Conservation (phyloP, 2,329 filamentous ascomycete species). For the Beauveria medogensis region DNA sequence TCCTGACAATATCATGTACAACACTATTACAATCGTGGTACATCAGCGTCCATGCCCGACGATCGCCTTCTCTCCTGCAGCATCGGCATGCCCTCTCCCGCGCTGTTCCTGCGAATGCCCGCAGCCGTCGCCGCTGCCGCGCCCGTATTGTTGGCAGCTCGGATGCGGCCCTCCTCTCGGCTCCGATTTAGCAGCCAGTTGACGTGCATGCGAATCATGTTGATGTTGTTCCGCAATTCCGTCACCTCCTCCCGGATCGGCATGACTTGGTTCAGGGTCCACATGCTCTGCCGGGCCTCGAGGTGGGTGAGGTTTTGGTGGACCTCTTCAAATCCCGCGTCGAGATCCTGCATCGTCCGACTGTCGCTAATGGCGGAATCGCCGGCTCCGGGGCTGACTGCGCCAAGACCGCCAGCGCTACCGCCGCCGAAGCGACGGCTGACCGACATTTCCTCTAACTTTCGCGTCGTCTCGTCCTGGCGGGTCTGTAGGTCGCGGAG, state of each 20-base stretch:
- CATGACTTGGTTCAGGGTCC: constrained; percentile 53
- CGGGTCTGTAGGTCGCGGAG: constrained; percentile 27
- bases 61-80: constrained; percentile 30
- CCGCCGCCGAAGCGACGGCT: constrained; percentile 15
- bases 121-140: constrained; percentile 15
- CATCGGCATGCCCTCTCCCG: constrained; percentile 19
- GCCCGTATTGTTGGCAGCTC: constrained; percentile 29
- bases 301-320: constrained; percentile 49
- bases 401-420: too few relatives aligned
- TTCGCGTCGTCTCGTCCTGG: constrained; percentile 26
- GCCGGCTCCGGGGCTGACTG: neutral
- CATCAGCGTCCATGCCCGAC: constrained; percentile 28
- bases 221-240: constrained; percentile 49
- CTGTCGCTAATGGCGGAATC: constrained; percentile 42
- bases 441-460: constrained; percentile 32
- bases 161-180: constrained; percentile 36
- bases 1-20: neutral
- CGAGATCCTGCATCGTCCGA: constrained; percentile 34
- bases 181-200: constrained; percentile 49
- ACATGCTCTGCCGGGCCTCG: constrained; percentile 51
- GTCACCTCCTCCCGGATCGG: constrained; percentile 56
- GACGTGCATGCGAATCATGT: constrained; percentile 51
- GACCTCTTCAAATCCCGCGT: constrained; percentile 44
- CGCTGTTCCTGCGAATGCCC: constrained; percentile 25
- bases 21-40: constrained; percentile 27